Evolutionary conservation across 1,284 basidiomycete genomes (phyloP).

Genomic region (Melampsora larici-populina): DNA sequence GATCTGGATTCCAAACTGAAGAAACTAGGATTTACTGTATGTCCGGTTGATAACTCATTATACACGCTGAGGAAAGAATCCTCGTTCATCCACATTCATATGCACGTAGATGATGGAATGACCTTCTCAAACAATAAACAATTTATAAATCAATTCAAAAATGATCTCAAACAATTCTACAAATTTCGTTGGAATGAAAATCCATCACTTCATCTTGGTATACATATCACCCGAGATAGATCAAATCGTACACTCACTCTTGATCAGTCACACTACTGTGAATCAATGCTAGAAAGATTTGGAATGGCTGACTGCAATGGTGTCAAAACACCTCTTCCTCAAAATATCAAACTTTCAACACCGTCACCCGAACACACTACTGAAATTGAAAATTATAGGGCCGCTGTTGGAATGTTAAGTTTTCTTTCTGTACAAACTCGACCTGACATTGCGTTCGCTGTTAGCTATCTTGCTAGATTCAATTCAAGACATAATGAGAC

Average conservation of each 20-base stretch:
- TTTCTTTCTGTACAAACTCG: no score
- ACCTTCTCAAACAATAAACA: neutral
- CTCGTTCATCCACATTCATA: neutral
- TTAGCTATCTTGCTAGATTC: neutral
- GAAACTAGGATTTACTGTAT: neutral
- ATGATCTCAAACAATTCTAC: neutral
- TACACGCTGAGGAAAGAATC: neutral
- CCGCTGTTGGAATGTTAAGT: neutral
- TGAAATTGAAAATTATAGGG: neutral
- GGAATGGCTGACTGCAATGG: neutral
- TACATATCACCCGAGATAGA: neutral
- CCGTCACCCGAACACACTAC: neutral
- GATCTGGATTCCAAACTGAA: neutral
- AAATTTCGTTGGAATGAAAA: neutral
- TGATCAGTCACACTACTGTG: neutral
- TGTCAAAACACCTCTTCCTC: neutral
- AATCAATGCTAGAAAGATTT: neutral
- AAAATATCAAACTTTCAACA: neutral
- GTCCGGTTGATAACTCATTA: neutral
- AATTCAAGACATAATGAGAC: neutral
- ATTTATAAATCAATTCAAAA: neutral
- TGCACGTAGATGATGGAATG: conserved; percentile 7
- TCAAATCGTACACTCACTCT: neutral
- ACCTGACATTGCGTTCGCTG: neutral
- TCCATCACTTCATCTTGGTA: conserved; percentile 8